Evolutionary conservation across 352 stramenopile species (phyloP).

Genomic region (Phytophthora vignae): DNA sequence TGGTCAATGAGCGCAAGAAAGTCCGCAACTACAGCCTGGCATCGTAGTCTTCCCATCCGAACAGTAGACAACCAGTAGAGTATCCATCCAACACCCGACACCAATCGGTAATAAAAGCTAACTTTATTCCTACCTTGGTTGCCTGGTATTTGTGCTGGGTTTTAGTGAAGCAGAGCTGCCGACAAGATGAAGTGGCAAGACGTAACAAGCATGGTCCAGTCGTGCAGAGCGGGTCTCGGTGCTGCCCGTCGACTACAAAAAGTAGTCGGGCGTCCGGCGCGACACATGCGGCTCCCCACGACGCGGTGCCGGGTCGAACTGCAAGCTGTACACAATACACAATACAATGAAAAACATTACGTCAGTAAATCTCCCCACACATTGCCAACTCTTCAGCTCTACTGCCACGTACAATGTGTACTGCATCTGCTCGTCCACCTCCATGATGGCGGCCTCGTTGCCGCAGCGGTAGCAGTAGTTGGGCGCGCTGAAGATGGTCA

Average conservation of each 20-base stretch:
- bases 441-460: conserved; percentile 98
- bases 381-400: background rate
- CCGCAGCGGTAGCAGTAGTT: conserved; percentile 99
- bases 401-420: conserved; percentile 92
- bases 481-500: conserved; percentile 98
- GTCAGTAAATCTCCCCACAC: background rate
- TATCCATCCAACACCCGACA: background rate
- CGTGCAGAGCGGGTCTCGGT: conserved; percentile 9
- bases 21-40: conserved; percentile 83
- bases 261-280: conserved; percentile 95
- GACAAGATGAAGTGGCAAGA: conserved; percentile 33
- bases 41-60: conserved; percentile 16
- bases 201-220: conserved; percentile 26
- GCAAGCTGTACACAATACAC: conserved; percentile 67
- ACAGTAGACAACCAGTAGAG: background rate
- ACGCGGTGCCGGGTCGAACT: conserved; percentile 95
- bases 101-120: conserved; percentile 29
- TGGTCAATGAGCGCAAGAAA: conserved; percentile 79
- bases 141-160: conserved; percentile 26
- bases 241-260: conserved; percentile 80
- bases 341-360: background rate
- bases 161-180: conserved; percentile 20
- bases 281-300: conserved; percentile 95
- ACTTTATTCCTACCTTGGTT: conserved; percentile 49
- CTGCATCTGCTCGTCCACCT: conserved; percentile 96